phyloP scores from a whole-genome alignment of 371 early-diverging fungal genomes.

The Apophysomyces ossiformis region DNA sequence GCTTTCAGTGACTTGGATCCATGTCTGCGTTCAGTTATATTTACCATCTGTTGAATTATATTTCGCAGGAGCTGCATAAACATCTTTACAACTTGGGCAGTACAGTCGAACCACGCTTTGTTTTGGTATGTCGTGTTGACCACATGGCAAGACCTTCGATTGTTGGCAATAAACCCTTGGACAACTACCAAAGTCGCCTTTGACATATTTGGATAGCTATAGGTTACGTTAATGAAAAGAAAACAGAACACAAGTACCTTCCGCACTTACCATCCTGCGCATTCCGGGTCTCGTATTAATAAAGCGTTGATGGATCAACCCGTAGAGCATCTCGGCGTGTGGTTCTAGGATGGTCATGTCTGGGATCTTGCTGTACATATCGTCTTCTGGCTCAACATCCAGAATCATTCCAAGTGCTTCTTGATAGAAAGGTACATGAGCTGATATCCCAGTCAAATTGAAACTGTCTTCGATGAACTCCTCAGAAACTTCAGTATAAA shows the following conservation, averaged over 20 bases:
- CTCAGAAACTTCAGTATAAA: constrained; percentile 81
- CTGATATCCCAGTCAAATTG: constrained; percentile 87
- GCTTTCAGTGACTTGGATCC: background rate
- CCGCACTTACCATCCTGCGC: constrained; percentile 64
- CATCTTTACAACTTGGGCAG: constrained; percentile 86
- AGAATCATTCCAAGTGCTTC: constrained; percentile 85
- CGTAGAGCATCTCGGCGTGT: constrained; percentile 72
- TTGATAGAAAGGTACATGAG: constrained; percentile 78
- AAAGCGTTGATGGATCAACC: constrained; percentile 84
- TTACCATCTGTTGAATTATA: constrained; percentile 81
- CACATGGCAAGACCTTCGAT: constrained; percentile 79
- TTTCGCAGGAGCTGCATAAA: constrained; percentile 81
- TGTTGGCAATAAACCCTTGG: constrained; percentile 79
- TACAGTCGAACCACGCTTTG: constrained; percentile 71
- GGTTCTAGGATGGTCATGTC: constrained; percentile 48
- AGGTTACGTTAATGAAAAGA: background rate
- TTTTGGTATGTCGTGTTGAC: constrained; percentile 73
- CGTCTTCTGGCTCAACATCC: constrained; percentile 74
- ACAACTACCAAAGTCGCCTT: constrained; percentile 86
- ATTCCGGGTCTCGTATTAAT: constrained; percentile 80
- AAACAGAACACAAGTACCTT: background rate
- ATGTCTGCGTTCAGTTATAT: background rate
- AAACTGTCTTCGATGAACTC: constrained; percentile 92
- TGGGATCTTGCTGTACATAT: constrained; percentile 43
- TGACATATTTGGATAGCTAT: constrained; percentile 70